phyloP scores from a whole-genome alignment of 1,139 yeast genomes.

The Blastobotrys ciferrii region DNA sequence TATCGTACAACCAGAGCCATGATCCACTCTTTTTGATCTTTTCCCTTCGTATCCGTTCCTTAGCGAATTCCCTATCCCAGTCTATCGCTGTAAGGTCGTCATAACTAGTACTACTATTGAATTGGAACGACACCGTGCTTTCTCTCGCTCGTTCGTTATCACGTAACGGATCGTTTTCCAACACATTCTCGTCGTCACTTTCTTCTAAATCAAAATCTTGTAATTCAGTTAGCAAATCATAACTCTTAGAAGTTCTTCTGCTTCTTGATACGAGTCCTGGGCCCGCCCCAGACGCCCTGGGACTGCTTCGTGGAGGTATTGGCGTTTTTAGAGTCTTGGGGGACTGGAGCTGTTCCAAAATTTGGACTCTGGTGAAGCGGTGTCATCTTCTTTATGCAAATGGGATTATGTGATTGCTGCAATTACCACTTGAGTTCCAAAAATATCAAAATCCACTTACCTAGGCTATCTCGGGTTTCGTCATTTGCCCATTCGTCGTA shows the following conservation, averaged over 20 bases:
- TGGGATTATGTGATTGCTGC: too few species aligned
- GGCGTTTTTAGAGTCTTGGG: too few species aligned
- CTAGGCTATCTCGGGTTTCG: conserved; percentile 1
- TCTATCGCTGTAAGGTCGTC: conserved; percentile 41
- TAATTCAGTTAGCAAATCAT: not conserved
- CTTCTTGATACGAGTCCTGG: too few species aligned
- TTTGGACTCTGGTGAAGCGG: too few species aligned
- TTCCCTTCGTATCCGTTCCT: conserved; percentile 28
- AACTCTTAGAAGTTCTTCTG: too few species aligned
- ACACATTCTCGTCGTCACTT: not conserved
- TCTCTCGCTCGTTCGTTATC: not conserved
- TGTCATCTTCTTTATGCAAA: too few species aligned
- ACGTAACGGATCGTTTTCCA: not conserved
- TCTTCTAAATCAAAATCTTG: conserved; percentile 3
- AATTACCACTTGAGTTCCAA: too few species aligned
- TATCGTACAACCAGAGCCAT: conserved; percentile 15
- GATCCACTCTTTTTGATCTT: conserved; percentile 21
- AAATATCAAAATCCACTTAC: conserved; percentile 2
- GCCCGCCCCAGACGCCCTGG: too few species aligned
- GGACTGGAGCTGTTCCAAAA: too few species aligned
- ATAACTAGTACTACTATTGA: conserved; percentile 23
- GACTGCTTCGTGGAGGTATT: too few species aligned
- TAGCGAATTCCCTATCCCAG: conserved; percentile 43
- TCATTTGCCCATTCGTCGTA: not conserved
- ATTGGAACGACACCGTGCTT: conserved; percentile 1